phyloP scores from a whole-genome alignment of 2,329 filamentous ascomycete genomes.

The Pezicula rhizophila region DNA sequence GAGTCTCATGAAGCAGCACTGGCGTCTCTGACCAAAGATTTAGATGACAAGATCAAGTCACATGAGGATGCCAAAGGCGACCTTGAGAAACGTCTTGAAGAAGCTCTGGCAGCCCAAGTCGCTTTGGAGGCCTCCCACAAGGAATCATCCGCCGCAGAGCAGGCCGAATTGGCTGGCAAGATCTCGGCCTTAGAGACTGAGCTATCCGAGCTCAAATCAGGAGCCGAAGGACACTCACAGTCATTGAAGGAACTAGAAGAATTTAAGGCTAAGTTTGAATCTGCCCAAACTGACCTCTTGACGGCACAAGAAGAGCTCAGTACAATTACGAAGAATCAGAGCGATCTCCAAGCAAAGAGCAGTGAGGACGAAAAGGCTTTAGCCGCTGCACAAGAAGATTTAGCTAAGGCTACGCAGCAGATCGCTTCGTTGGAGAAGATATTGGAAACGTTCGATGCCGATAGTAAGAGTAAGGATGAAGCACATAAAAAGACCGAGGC shows the following conservation, averaged over 20 bases:
- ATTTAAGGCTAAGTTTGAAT: slow-evolving; percentile 42
- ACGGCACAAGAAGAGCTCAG: slow-evolving; percentile 30
- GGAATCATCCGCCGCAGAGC: slow-evolving; percentile 38
- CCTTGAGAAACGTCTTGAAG: slow-evolving; percentile 50
- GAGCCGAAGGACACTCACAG: slow-evolving; percentile 30
- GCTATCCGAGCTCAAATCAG: slow-evolving; percentile 43
- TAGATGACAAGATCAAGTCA: slow-evolving; percentile 39
- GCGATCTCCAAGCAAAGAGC: slow-evolving; percentile 39
- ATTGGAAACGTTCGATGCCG: slow-evolving; percentile 40
- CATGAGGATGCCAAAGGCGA: slow-evolving; percentile 43
- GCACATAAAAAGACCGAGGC: slow-evolving; percentile 20
- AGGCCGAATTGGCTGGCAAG: slow-evolving; percentile 38
- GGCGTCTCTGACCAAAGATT: slow-evolving; percentile 10
- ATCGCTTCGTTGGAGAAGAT: slow-evolving; percentile 43
- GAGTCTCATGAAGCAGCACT: slow-evolving; percentile 13
- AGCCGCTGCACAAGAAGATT: slow-evolving; percentile 27
- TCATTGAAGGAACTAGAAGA: slow-evolving; percentile 38
- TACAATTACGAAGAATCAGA: slow-evolving; percentile 15
- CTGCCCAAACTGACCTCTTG: slow-evolving; percentile 33
- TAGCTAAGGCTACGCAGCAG: slow-evolving; percentile 35
- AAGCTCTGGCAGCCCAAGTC: slow-evolving; percentile 42
- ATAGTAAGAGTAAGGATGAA: slow-evolving; percentile 29
- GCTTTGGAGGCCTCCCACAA: slow-evolving; percentile 39
- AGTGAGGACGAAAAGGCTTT: slow-evolving; percentile 37
- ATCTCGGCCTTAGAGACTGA: slow-evolving; percentile 47